Evolutionary conservation across 1,284 basidiomycete species (phyloP).

Genomic region (Papiliotrema terrestris): DNA sequence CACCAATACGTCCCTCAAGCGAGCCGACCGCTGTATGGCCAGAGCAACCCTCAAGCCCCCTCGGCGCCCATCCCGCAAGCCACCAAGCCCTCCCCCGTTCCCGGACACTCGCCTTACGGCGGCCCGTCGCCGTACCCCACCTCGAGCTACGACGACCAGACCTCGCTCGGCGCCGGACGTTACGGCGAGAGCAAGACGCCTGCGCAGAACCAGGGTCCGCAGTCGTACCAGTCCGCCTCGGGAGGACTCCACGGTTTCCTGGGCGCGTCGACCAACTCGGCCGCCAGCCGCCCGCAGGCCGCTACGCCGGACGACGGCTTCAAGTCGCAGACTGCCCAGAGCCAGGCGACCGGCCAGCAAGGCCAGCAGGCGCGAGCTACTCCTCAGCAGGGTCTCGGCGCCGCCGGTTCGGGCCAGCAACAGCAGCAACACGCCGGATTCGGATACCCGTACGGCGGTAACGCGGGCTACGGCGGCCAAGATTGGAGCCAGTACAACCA

Average conservation of each 20-base stretch:
- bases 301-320: constrained; percentile 42
- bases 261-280: constrained; percentile 21
- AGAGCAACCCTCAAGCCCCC: constrained; percentile 40
- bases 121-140: constrained; percentile 36
- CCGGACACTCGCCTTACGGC: constrained; percentile 46
- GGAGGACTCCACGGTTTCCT: constrained; percentile 38
- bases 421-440: constrained; percentile 7
- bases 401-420: background rate
- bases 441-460: constrained; percentile 24
- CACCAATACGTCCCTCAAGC: constrained; percentile 49
- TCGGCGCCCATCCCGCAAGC: constrained; percentile 36
- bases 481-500: constrained; percentile 30
- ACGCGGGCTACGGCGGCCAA: constrained; percentile 25
- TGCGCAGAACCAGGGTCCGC: constrained; percentile 3
- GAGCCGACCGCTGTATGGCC: constrained; percentile 43
- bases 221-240: constrained; percentile 19
- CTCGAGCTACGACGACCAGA: constrained; percentile 38
- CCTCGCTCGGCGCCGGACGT: constrained; percentile 28
- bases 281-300: constrained; percentile 26
- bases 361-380: background rate
- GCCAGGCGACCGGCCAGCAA: background rate
- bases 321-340: constrained; percentile 27
- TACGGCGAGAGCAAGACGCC: constrained; percentile 32
- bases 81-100: constrained; percentile 33
- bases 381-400: constrained; percentile 8